A percentile compares a stretch with the other conserved stretches of the same genome.
Conservation (phyloP, 306 rosid species). For the Lathyrus tuberosus region DNA sequence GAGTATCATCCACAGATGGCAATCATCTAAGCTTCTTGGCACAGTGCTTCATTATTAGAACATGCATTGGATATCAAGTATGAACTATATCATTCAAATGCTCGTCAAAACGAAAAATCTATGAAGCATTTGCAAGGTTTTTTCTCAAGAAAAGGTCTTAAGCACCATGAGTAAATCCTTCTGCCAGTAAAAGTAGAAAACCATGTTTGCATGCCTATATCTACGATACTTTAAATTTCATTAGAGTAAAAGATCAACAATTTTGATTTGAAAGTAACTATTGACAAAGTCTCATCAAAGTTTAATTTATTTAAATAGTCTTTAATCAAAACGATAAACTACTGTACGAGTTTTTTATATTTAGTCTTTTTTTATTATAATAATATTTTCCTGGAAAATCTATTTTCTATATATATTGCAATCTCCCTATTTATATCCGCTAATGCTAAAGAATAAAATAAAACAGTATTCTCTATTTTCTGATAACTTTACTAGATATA, state of each 20-base stretch:
- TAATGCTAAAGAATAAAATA: too few relatives aligned
- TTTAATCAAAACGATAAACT: not conserved
- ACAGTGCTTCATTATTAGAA: conserved; percentile 6
- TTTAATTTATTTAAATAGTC: not conserved
- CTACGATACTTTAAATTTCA: conserved; percentile 16
- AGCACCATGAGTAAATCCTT: conserved; percentile 20
- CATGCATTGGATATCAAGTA: conserved; percentile 16
- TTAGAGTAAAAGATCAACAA: conserved; percentile 1
- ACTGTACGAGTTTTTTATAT: too few relatives aligned
- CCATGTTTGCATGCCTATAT: not conserved
- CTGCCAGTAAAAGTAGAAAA: conserved; percentile 10
- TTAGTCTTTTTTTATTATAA: too few relatives aligned
- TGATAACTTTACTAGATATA: conserved; percentile 1
- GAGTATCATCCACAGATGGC: conserved; percentile 13
- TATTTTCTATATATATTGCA: too few relatives aligned
- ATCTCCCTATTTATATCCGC: too few relatives aligned
- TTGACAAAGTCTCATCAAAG: not conserved
- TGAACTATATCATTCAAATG: not conserved
- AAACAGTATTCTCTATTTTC: too few relatives aligned
- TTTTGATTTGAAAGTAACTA: conserved; percentile 1
- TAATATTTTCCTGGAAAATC: too few relatives aligned
- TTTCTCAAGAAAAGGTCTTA: conserved; percentile 21
- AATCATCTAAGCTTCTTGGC: conserved; percentile 20
- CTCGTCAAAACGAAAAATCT: conserved; percentile 26
- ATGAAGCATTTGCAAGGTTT: conserved; percentile 32